Evolutionary conservation across 306 rosid genomes (phyloP).

Genomic region (Cicer yamashitae): DNA sequence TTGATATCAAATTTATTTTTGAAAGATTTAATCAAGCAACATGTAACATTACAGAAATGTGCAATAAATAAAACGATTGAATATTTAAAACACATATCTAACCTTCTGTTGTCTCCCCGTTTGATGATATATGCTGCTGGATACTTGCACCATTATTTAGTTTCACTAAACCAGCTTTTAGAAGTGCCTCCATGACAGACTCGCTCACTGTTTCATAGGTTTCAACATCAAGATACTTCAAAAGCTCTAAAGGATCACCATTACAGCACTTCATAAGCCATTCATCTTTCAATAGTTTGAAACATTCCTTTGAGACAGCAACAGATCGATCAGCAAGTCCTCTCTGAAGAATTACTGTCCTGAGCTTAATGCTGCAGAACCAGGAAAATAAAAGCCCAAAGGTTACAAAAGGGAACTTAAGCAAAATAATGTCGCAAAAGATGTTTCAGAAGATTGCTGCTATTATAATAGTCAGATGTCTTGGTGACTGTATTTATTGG

Average conservation of each 20-base stretch:
- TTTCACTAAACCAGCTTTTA: conserved; percentile 70
- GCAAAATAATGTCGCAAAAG: conserved; percentile 11
- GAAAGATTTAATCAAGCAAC: conserved; percentile 28
- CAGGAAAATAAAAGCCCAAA: conserved; percentile 32
- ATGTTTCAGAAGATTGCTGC: conserved; percentile 27
- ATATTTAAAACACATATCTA: conserved; percentile 27
- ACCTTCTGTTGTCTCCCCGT: conserved; percentile 60
- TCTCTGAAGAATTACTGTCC: conserved; percentile 82
- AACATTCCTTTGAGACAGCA: conserved; percentile 83
- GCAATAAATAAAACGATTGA: conserved; percentile 14
- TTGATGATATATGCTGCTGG: conserved; percentile 56
- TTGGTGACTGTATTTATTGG: neutral
- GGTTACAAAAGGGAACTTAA: neutral
- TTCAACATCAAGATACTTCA: conserved; percentile 96
- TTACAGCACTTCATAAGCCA: conserved; percentile 84
- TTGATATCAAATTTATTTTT: neutral
- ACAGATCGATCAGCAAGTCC: conserved; percentile 93
- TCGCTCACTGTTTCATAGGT: conserved; percentile 91
- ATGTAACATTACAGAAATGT: conserved; percentile 13
- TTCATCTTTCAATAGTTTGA: conserved; percentile 87
- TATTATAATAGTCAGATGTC: conserved; percentile 10
- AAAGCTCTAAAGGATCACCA: conserved; percentile 70
- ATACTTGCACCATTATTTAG: conserved; percentile 64
- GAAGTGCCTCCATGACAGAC: conserved; percentile 75
- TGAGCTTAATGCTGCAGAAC: conserved; percentile 74